Percentiles rank a stretch among this genome's conserved stretches.
phyloP scores from a whole-genome alignment of 768 basidiomycete species.

The Tricholoma saponaceum region DNA sequence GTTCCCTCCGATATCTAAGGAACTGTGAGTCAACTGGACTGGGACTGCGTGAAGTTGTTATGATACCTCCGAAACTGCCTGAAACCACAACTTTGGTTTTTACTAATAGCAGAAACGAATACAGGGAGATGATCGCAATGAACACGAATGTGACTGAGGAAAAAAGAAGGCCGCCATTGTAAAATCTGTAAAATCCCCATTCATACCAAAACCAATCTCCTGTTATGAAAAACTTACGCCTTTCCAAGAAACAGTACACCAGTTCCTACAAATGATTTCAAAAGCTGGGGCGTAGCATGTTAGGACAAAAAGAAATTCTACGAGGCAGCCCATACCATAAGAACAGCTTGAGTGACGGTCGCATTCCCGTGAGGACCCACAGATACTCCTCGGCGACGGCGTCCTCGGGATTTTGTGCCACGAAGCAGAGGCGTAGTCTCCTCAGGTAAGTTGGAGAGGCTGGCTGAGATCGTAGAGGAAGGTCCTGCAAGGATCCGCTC shows the following conservation, averaged over 20 bases:
- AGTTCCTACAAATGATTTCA: conserved; percentile 94
- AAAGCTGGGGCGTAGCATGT: conserved; percentile 44
- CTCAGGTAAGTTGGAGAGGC: conserved; percentile 22
- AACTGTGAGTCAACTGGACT: background rate
- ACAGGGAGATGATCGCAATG: conserved; percentile 85
- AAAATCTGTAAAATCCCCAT: conserved; percentile 54
- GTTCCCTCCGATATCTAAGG: conserved; percentile 83
- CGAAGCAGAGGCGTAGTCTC: conserved; percentile 60
- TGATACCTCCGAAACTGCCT: conserved; percentile 88
- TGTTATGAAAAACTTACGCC: conserved; percentile 51
- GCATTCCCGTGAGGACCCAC: conserved; percentile 77
- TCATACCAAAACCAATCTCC: conserved; percentile 2
- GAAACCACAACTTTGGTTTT: conserved; percentile 84
- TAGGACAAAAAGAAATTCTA: background rate
- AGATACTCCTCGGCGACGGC: conserved; percentile 51
- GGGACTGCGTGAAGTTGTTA: background rate
- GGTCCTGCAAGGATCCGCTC: conserved; percentile 33
- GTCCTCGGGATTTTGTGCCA: conserved; percentile 47
- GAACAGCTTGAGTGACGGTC: conserved; percentile 82
- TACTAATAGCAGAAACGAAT: conserved; percentile 90
- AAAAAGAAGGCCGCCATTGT: conserved; percentile 93
- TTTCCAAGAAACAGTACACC: conserved; percentile 95
- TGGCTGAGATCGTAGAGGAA: conserved; percentile 11
- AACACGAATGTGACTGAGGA: conserved; percentile 70
- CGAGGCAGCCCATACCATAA: conserved; percentile 63